Percentiles rank a stretch among this genome's conserved stretches.
phyloP scores from a whole-genome alignment of 805 yeast genomes.

The Saccharomyces kudriavzevii region DNA sequence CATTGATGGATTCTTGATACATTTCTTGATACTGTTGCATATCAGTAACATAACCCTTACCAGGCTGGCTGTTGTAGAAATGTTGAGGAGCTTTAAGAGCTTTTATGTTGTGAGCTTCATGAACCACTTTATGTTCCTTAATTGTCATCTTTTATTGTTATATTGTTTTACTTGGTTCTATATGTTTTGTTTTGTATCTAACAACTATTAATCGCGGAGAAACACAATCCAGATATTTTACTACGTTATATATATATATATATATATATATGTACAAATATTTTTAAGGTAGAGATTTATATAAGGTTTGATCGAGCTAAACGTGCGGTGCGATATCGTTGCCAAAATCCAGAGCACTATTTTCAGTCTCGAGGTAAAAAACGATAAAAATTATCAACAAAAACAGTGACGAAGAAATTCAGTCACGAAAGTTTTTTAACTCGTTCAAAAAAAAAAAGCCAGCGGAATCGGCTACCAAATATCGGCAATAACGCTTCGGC shows the following conservation, averaged over 20 bases:
- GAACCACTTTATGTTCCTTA: slow-evolving; percentile 32
- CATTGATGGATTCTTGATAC: slow-evolving; percentile 70
- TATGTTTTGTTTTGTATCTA: neutral
- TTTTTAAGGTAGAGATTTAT: neutral
- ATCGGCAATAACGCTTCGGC: neutral
- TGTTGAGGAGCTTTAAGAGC: slow-evolving; percentile 33
- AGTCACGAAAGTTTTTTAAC: neutral
- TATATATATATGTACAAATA: neutral
- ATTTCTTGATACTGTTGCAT: slow-evolving; percentile 63
- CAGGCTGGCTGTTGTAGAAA: slow-evolving; percentile 35
- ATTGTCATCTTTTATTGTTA: slow-evolving; percentile 10
- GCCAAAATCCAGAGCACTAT: neutral
- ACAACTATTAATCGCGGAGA: neutral
- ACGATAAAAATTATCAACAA: slow-evolving; percentile 3
- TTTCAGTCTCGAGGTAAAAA: neutral
- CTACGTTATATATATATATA: neutral
- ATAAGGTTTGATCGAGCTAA: neutral
- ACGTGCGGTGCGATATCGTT: neutral
- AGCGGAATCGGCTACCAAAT: neutral
- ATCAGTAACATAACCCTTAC: slow-evolving; percentile 42
- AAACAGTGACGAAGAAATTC: neutral
- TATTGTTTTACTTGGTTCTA: neutral
- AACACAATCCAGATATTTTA: neutral
- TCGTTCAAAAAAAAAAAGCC: neutral
- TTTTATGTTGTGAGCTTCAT: slow-evolving; percentile 33